These are phyloP conservation scores for Talaromyces piceae DNA, from an alignment of 2,329 filamentous ascomycete species.

Conservation along the genomic window DNA sequence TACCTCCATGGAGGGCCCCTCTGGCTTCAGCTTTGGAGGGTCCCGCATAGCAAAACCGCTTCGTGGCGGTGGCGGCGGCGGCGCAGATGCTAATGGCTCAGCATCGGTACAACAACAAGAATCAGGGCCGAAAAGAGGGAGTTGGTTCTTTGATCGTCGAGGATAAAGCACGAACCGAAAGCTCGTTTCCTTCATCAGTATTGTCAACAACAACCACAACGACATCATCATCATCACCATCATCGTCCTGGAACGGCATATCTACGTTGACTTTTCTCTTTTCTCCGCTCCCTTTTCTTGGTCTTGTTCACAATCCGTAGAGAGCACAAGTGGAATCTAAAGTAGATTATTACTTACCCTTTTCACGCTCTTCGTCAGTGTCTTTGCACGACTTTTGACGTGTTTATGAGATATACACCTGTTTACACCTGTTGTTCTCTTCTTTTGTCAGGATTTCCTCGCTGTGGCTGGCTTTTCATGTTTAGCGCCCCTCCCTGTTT, in stretches of 20 bases:
- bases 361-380: neutral
- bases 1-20: conserved; percentile 54
- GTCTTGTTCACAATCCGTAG: neutral
- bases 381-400: neutral
- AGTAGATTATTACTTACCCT: neutral
- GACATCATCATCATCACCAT: no score
- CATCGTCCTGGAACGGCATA: neutral
- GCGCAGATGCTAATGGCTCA: conserved; percentile 26
- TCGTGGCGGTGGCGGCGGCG: conserved; percentile 39
- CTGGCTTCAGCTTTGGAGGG: conserved; percentile 63
- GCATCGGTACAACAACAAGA: conserved; percentile 57
- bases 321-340: neutral
- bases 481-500: neutral
- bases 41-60: conserved; percentile 59
- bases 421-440: neutral
- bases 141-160: conserved; percentile 44
- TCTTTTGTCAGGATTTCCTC: neutral
- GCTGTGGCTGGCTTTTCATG: neutral
- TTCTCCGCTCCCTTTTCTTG: neutral
- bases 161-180: conserved; percentile 18
- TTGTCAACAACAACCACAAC: no score
- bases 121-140: conserved; percentile 55
- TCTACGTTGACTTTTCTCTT: neutral
- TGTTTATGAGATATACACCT: conserved; percentile 1
- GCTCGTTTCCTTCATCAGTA: neutral